Evolutionary conservation across 352 stramenopile species (phyloP).

Genomic region (Globisporangium spinosum): DNA sequence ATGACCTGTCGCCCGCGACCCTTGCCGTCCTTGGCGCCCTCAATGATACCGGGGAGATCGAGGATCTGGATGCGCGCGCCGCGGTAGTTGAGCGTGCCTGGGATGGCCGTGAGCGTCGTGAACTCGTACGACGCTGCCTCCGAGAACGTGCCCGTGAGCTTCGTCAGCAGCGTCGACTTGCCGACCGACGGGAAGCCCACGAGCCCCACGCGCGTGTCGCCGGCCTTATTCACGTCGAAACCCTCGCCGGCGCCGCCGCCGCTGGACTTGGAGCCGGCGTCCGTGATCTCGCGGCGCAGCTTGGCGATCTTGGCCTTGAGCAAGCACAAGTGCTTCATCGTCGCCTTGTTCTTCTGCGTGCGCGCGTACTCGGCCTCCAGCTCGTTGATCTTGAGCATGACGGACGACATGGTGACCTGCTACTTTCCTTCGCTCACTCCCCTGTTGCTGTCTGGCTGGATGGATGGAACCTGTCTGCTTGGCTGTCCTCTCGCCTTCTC

Average conservation of each 20-base stretch:
- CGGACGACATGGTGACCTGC: slow-evolving; percentile 37
- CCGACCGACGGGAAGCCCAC: slow-evolving; percentile 98
- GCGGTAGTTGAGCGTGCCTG: slow-evolving; percentile 96
- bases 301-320: slow-evolving; percentile 98
- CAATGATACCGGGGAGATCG: slow-evolving; percentile 96
- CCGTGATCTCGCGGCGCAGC: slow-evolving; percentile 91
- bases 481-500: not conserved
- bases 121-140: slow-evolving; percentile 98
- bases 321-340: slow-evolving; percentile 97
- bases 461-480: not conserved
- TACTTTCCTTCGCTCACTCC: not conserved
- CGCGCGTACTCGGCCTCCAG: slow-evolving; percentile 92
- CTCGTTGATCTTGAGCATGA: slow-evolving; percentile 77
- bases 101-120: slow-evolving; percentile 98
- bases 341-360: slow-evolving; percentile 99
- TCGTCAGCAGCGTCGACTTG: slow-evolving; percentile 97
- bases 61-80: slow-evolving; percentile 86
- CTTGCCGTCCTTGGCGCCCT: slow-evolving; percentile 97
- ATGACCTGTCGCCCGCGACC: slow-evolving; percentile 97
- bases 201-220: slow-evolving; percentile 96
- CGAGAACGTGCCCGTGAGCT: slow-evolving; percentile 94
- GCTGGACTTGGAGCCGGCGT: slow-evolving; percentile 62
- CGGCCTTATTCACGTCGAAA: slow-evolving; percentile 92
- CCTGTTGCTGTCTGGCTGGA: too few relatives aligned
- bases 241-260: slow-evolving; percentile 76